Evolutionary conservation across 768 basidiomycete genomes (phyloP), one percentile per base, ranked within the genome.

Genomic region (Boletus sp.): DNA sequence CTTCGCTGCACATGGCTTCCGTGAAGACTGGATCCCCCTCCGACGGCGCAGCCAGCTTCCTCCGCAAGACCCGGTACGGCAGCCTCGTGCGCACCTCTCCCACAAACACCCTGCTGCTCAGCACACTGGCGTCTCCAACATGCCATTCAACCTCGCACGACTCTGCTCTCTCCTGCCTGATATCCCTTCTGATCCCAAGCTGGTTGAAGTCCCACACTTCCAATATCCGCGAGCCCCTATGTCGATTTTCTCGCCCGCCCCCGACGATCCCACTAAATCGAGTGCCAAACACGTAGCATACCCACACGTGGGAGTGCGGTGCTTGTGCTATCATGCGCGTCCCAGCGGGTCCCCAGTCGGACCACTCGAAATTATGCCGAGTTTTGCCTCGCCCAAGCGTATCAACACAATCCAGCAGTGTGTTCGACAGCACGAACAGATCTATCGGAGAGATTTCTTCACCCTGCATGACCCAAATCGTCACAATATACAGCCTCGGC

Each of bases 281-380:
- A 27, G 72, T 73, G 21, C 82, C 83, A 59, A 74, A 76, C 19
- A 83, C 76, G 58, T 81, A 82, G 68, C 83, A 85, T 8, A 82
- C 80, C 83, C 83, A 85, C n/a, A 73, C 64, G 25, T 64, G 57
- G 13, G 78, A 77, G 34, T 68, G 71, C 21, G 68, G 74, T 35
- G 67, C 65, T 7, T 68, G 66, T 30, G 53, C 53, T 34, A 79
- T 59, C 59, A 83, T 64, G 27, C 82, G 77, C 9, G 79, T 77
- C 4, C 73, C 75, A 10, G 37, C 47, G 7, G 78, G 77, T 14
- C 81, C 83, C 83, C 83, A 85, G 25, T 71, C 70, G 2, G 71
- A 57, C 83, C 83, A 85, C 33, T 63, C 54, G 55, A 77, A 60
- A n/a, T 64, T 54, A 33, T 55, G 64, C 17, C 57, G 50, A 8